These are phyloP conservation scores for Citeromyces hawaiiensis DNA, from an alignment of 1,139 yeast species.

Conservation along the genomic window DNA sequence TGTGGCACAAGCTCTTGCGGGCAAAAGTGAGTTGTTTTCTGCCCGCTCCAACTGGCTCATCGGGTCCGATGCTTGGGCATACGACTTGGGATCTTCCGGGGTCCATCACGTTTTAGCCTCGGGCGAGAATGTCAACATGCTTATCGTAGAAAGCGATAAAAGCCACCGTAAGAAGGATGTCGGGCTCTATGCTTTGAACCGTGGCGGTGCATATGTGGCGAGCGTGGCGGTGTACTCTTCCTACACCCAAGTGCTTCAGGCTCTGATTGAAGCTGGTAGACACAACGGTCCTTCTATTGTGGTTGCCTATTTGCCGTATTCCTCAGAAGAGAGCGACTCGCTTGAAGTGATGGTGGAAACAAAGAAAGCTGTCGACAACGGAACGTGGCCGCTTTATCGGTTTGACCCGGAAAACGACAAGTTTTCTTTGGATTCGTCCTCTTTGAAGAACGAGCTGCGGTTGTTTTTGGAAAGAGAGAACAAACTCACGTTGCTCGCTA, in stretches of 20 bases:
- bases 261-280: conserved; percentile 77
- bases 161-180: conserved; percentile 75
- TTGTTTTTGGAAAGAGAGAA: conserved; percentile 84
- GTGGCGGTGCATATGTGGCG: conserved; percentile 83
- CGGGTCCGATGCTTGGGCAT: conserved; percentile 94
- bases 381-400: conserved; percentile 93
- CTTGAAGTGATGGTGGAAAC: conserved; percentile 74
- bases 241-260: conserved; percentile 84
- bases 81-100: conserved; percentile 86
- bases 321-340: conserved; percentile 53
- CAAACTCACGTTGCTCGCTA: conserved; percentile 63
- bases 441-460: conserved; percentile 62
- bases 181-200: conserved; percentile 92
- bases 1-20: conserved; percentile 18
- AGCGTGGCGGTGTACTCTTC: conserved; percentile 91
- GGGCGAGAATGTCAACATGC: conserved; percentile 68
- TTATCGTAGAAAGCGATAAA: conserved; percentile 75
- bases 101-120: conserved; percentile 75
- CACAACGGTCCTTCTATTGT: conserved; percentile 87
- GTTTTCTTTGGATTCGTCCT: conserved; percentile 76
- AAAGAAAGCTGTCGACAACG: conserved; percentile 80
- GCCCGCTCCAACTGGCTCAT: conserved; percentile 64
- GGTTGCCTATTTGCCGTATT: conserved; percentile 79
- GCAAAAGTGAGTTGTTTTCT: background rate
- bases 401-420: conserved; percentile 56